A percentile compares a stretch with the other conserved stretches of the same genome.
Evolutionary conservation across 208 protist genomes (phyloP).

Genomic region (Acanthamoeba sp.): DNA sequence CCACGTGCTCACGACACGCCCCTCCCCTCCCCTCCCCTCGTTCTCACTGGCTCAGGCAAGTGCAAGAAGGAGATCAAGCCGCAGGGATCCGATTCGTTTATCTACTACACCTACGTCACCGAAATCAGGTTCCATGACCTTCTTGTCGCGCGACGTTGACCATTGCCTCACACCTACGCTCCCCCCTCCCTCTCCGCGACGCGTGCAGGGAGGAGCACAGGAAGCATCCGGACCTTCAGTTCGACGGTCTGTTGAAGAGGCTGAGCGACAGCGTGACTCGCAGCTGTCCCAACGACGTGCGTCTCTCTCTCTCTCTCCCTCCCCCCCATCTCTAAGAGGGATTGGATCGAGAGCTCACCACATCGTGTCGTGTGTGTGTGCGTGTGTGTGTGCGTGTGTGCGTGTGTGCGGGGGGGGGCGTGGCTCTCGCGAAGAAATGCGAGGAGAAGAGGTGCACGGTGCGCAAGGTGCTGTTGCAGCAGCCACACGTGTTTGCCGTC

Average conservation of each 20-base stretch:
- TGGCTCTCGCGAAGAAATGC: neutral
- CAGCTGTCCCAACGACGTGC: conserved; percentile 51
- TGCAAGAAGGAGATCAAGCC: conserved; percentile 7
- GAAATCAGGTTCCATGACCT: conserved; percentile 25
- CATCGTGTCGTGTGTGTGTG: neutral
- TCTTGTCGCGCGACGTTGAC: neutral
- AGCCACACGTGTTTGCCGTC: conserved; percentile 31
- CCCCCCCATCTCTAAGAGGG: neutral
- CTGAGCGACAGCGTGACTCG: neutral
- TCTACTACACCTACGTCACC: conserved; percentile 58
- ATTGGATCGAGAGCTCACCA: no score
- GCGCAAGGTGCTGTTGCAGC: conserved; percentile 15
- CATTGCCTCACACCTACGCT: neutral
- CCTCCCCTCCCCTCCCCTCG: no score
- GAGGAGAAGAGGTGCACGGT: conserved; percentile 40
- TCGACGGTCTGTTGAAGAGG: conserved; percentile 16
- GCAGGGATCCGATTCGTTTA: conserved; percentile 54
- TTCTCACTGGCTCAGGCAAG: neutral
- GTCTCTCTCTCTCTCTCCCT: neutral
- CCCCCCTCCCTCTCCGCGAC: no score
- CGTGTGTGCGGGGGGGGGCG: no score
- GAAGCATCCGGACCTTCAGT: neutral
- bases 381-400: no score
- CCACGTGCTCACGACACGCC: no score
- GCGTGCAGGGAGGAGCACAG: neutral